Base-by-base conservation (phyloP, 2,329 filamentous ascomycete species). In the Grosmannia huntii region DNA sequence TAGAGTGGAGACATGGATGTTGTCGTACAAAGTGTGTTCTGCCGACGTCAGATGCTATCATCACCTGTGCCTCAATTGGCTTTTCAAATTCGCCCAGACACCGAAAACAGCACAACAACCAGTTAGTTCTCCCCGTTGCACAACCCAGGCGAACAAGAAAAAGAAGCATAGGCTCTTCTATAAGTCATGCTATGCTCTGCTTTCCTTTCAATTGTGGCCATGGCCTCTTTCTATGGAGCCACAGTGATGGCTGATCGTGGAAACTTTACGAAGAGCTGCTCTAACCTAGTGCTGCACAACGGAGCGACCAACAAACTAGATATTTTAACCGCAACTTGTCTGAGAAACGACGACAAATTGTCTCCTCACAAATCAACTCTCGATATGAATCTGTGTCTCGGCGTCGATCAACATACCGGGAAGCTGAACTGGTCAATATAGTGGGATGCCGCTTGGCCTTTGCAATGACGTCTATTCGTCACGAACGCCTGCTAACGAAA, bases 341-440 rank as follows among this genome's bases (percentile, higher is more conserved):
- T 14, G 5, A 21, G 12, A n/a, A 16, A 51, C 3, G 38, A 33
- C 28, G 9, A n/a, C 4, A 21, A 3, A 11, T 11, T 14, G 3
- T 41, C 48, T 5, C 6, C 6, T 11, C 31, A 9, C 21, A 55
- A 57, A 41, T 28, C 60, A 23, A 54, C 57, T 3, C 58, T 65
- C 16, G 63, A 65, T 41, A 56, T 65, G 19, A 63, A 64, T 50
- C 58, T 63, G 1, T 65, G 64, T 19, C 14, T 65, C 1, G 63
- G 64, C 25, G 57, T 65, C 51, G 51, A 64, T 54, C 53, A 61
- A 38, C 33, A 25, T 0, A 58, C 53, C 5, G 61, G 50, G 0
- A n/a, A 14, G 1, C 57, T 65, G 5, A 31, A 4, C 1, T 65
- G 64, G 64, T 58, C 60, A 6, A 33, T 57, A 12, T 59, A 62